Evolutionary conservation across 257 asterid species (phyloP).

Genomic region (Przewalskia tangutica): DNA sequence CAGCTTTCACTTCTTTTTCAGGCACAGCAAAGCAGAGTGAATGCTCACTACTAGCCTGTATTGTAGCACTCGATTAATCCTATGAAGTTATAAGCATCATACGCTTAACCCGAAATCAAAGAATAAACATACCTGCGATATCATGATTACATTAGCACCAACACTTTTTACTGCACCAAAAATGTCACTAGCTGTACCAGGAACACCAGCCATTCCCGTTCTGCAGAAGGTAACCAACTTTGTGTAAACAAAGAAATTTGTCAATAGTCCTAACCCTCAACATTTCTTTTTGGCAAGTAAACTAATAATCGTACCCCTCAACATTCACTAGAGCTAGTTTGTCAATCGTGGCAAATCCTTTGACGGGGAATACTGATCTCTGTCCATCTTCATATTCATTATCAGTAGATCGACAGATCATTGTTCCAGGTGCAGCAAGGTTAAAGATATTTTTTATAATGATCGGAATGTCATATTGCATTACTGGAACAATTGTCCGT

Average conservation of each 20-base stretch:
- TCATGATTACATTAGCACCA: conserved; percentile 97
- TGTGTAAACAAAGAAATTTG: background rate
- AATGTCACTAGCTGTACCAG: conserved; percentile 91
- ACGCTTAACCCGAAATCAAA: background rate
- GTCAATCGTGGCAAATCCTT: conserved; percentile 99
- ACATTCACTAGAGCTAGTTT: conserved; percentile 94
- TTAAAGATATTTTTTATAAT: conserved; percentile 90
- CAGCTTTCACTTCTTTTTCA: conserved; percentile 85
- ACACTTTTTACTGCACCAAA: conserved; percentile 89
- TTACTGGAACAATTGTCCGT: conserved; percentile 95
- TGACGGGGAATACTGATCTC: conserved; percentile 50
- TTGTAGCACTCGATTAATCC: conserved; percentile 5
- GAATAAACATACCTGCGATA: conserved; percentile 63
- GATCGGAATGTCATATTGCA: conserved; percentile 90
- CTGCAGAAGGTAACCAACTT: conserved; percentile 27
- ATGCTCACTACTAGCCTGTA: conserved; percentile 98
- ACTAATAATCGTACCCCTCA: conserved; percentile 64
- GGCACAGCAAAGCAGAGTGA: conserved; percentile 99
- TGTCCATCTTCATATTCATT: conserved; percentile 39
- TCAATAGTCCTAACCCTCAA: background rate
- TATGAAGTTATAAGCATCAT: background rate
- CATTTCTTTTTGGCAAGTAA: background rate
- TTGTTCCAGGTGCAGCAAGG: conserved; percentile 89
- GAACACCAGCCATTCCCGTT: conserved; percentile 99
- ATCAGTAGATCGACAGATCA: conserved; percentile 49